Evolutionary conservation across 768 basidiomycete genomes (phyloP).

Genomic region (Cystobasidium tubakii): DNA sequence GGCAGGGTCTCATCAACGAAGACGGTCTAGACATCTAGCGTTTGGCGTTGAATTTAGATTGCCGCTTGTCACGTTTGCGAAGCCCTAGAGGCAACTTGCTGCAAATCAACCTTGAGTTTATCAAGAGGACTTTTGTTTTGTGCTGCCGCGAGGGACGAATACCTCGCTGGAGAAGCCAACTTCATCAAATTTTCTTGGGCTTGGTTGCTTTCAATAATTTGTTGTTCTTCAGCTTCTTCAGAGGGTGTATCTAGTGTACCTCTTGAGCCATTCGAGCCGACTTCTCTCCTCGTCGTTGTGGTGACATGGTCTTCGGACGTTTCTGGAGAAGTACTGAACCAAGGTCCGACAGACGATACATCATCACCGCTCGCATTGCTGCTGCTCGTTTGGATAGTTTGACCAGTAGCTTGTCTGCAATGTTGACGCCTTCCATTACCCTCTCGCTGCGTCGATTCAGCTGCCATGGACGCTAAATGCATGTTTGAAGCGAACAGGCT

Average conservation of each 20-base stretch:
- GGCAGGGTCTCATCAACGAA: too few species aligned
- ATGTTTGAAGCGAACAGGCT: neutral
- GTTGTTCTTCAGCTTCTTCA: neutral
- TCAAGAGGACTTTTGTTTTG: conserved; percentile 39
- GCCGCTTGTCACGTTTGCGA: neutral
- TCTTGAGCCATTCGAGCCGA: neutral
- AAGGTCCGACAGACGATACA: neutral
- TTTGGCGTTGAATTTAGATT: too few species aligned
- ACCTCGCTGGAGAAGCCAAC: conserved; percentile 2
- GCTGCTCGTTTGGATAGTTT: neutral
- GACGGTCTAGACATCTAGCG: too few species aligned
- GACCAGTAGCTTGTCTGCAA: neutral
- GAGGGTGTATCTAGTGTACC: neutral
- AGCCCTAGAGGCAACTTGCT: neutral
- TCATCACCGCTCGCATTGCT: neutral
- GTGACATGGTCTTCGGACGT: neutral
- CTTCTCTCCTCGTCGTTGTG: neutral
- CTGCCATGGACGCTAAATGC: neutral
- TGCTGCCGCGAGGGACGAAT: neutral
- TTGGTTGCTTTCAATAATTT: neutral
- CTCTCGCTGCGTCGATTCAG: neutral
- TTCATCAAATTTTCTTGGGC: neutral
- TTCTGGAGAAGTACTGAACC: neutral
- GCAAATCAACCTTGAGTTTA: conserved; percentile 37
- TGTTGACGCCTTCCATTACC: neutral